Evolutionary conservation across 352 stramenopile genomes (phyloP), one percentile per base, ranked within the genome.

Genomic region (Pythium scleroteichum): DNA sequence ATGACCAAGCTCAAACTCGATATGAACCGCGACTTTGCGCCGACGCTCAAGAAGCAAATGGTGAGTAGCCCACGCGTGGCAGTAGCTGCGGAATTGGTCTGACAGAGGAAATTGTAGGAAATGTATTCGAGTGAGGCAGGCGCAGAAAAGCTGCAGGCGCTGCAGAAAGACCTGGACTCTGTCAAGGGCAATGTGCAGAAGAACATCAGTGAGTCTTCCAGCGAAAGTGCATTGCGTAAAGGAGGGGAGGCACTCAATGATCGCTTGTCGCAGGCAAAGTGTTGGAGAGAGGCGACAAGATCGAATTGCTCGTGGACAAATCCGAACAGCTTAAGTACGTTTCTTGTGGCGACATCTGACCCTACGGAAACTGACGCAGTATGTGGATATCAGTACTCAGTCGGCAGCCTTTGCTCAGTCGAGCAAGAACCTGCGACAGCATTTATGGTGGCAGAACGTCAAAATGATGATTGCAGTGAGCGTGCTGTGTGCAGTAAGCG

Each of bases 1-100:
- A 84, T 85, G 42, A 95, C 86, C 44, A 95, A 95, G 68, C 76
- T 95, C 51, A 92, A 92, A 44, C 63, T 94, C 23, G 86, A 95
- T 54, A 86, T 95, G 79, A 93, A 95, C 49, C 72, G 82, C 14
- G 86, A 95, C 53, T 95, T 95, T 73, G 77, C 78, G 27, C 79
- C 81, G 24, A 88, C 76, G 16, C 59, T 95, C 19, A 93, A 92
- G 71, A 93, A 86, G 65, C 78, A 94, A 71, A 94, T 95, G 86
- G 81, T 90, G 17, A 7, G 49, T 20, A 16, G 24, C 16, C n/a
- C n/a, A n/a, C n/a, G n/a, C n/a, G n/a, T n/a, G n/a, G n/a, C n/a
- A n/a, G n/a, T n/a, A n/a, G n/a, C n/a, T n/a, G n/a, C n/a, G n/a
- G n/a, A n/a, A 45, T 14, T 39, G 33, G 14, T 39, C 8, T 14